Evolutionary conservation across 2,329 filamentous ascomycete genomes (phyloP), one percentile per base, ranked within the genome.

Genomic region (Cylindrodendrum hubeiense): DNA sequence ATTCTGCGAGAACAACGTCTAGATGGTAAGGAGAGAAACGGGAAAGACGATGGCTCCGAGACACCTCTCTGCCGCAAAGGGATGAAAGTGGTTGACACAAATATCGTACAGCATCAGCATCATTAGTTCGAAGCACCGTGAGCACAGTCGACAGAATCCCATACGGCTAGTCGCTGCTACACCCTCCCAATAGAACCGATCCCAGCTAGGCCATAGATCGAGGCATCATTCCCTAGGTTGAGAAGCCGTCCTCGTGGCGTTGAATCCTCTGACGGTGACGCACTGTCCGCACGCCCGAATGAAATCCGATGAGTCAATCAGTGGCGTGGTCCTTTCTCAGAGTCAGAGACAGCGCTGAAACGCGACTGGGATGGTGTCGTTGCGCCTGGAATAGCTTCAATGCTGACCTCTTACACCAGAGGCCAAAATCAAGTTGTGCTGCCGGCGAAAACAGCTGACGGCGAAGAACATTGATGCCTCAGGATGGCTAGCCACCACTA

Each of bases 381-480:
- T 62, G 49, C 44, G 43, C 33, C 41, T 50, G 41, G 52, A 63
- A 70, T 67, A 54, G 57, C 67, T 58, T 71, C 69, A 69, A 58
- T 47, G 60, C 52, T 65, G 57, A 47, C 49, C 49, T 58, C 65
- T 57, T 68, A 67, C 56, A 71, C 60, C 19, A 30, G 57, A 19
- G 41, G 22, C 46, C 55, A 47, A 34, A 33, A 46, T 46, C 51
- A 54, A 64, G 39, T 60, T 65, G 49, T 19, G 33, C 26, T 28
- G 44, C 26, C 28, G 44, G 15, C 37, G 52, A 60, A 63, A 63
- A 65, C 64, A 51, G 41, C 54, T 43, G 37, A 65, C 22, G 53
- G 46, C 15, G 53, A n/a, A 17, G 54, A 43, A 19, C 49, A 46
- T 74, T 71, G 70, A 74, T 74, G 71, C 71, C 71, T 71, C 70